These are phyloP conservation scores for Exophiala aquamarina DNA, from an alignment of 2,329 filamentous ascomycete genomes.

Conservation along the genomic window DNA sequence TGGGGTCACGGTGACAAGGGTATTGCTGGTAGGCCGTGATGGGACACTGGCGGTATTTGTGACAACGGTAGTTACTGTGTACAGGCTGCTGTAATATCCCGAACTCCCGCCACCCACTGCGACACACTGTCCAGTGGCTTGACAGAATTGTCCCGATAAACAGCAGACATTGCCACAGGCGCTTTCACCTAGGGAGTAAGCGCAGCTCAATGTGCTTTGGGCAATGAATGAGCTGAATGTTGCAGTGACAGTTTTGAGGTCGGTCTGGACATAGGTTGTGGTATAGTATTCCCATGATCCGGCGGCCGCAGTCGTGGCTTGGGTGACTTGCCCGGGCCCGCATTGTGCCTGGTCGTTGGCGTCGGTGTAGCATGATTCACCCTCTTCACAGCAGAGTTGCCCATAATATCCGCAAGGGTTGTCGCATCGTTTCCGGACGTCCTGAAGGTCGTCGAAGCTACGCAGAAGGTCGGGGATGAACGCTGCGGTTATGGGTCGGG, in stretches of 20 bases:
- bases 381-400: slow-evolving; percentile 51
- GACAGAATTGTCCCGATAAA: slow-evolving; percentile 43
- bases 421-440: slow-evolving; percentile 38
- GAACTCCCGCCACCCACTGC: slow-evolving; percentile 31
- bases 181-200: slow-evolving; percentile 44
- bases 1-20: slow-evolving; percentile 42
- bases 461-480: slow-evolving; percentile 28
- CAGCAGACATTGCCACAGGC: slow-evolving; percentile 48
- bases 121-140: slow-evolving; percentile 36
- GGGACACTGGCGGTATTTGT: slow-evolving; percentile 37
- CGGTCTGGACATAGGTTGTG: slow-evolving; percentile 57
- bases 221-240: slow-evolving; percentile 48
- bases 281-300: slow-evolving; percentile 56
- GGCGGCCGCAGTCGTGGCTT: slow-evolving; percentile 20
- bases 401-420: slow-evolving; percentile 54
- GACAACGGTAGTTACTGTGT: slow-evolving; percentile 34
- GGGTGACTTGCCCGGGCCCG: slow-evolving; percentile 23
- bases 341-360: slow-evolving; percentile 50
- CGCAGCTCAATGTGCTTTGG: slow-evolving; percentile 41
- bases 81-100: slow-evolving; percentile 36
- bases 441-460: slow-evolving; percentile 23
- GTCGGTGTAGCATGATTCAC: slow-evolving; percentile 52
- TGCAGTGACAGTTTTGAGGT: slow-evolving; percentile 53
- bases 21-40: slow-evolving; percentile 46
- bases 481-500: slow-evolving; percentile 19